phyloP scores from a whole-genome alignment of 2,329 filamentous ascomycete species.

The Cadophora sp. region DNA sequence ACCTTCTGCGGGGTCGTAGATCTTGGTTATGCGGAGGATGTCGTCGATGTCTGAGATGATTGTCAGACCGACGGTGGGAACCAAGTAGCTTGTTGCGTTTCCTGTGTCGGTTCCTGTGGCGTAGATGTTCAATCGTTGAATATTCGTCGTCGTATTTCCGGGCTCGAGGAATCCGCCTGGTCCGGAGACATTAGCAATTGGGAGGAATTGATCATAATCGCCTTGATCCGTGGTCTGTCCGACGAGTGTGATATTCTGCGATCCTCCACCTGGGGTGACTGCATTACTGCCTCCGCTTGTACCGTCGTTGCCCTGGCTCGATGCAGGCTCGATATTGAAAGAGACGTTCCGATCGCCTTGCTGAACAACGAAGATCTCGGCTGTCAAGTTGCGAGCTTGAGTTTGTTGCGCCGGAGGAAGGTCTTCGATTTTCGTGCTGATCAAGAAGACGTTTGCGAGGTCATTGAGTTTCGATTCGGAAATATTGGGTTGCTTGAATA shows the following conservation, averaged over 20 bases:
- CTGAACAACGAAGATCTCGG: conserved; percentile 77
- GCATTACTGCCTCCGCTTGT: conserved; percentile 56
- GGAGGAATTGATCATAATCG: conserved; percentile 76
- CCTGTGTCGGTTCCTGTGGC: conserved; percentile 69
- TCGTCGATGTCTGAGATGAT: conserved; percentile 82
- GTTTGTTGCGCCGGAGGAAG: conserved; percentile 64
- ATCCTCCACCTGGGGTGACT: conserved; percentile 61
- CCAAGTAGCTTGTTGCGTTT: conserved; percentile 79
- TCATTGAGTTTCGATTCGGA: conserved; percentile 68
- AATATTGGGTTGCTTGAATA: conserved; percentile 80
- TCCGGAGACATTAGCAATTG: conserved; percentile 63
- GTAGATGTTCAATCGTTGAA: conserved; percentile 74
- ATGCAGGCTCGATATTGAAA: conserved; percentile 65
- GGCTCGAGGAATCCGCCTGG: conserved; percentile 57
- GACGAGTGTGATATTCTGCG: conserved; percentile 68
- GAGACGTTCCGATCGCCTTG: conserved; percentile 69
- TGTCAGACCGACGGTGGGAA: conserved; percentile 73
- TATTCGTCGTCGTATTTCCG: conserved; percentile 67
- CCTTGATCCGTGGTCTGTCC: conserved; percentile 70
- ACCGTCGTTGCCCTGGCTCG: conserved; percentile 57
- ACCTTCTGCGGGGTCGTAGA: conserved; percentile 77
- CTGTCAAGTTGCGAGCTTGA: conserved; percentile 76
- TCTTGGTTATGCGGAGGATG: conserved; percentile 81
- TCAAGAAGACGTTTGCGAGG: conserved; percentile 73
- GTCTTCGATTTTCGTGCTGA: conserved; percentile 65